Conservation (phyloP, 2,329 filamentous ascomycete species). For the Cladosporium colombiae region DNA sequence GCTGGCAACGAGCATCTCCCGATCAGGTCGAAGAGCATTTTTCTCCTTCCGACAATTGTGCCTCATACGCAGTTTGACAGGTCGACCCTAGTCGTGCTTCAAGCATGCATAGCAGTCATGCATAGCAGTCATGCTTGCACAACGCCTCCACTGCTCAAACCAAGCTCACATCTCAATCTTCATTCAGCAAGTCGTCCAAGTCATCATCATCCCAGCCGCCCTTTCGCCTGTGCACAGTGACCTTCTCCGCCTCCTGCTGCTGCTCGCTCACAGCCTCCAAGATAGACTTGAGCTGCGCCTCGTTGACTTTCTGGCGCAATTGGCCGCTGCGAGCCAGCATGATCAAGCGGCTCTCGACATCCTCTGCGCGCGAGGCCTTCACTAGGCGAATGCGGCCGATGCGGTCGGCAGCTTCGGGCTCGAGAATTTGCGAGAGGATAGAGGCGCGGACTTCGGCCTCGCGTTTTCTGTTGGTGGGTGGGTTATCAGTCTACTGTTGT, state of each 20-base stretch:
- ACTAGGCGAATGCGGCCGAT: constrained; percentile 93
- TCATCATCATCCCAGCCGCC: constrained; percentile 84
- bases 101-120: not conserved
- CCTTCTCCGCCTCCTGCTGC: constrained; percentile 72
- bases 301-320: constrained; percentile 81
- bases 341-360: constrained; percentile 91
- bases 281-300: constrained; percentile 90
- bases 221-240: constrained; percentile 81
- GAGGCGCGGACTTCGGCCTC: constrained; percentile 71
- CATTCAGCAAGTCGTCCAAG: constrained; percentile 67
- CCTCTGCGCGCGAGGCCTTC: constrained; percentile 84
- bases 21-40: not conserved
- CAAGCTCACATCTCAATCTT: constrained; percentile 27
- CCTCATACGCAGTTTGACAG: not conserved
- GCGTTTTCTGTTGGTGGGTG: constrained; percentile 39
- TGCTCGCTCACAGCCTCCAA: constrained; percentile 78
- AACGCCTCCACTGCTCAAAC: not conserved
- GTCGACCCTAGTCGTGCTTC: not conserved
- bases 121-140: not conserved
- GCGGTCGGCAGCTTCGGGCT: constrained; percentile 89
- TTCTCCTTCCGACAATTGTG: not conserved
- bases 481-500: not conserved
- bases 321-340: constrained; percentile 87
- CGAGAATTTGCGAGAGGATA: constrained; percentile 89
- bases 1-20: not conserved